Percentiles rank a stretch among this genome's conserved stretches.
These are phyloP conservation scores for Termitomyces titanicus DNA, from an alignment of 768 basidiomycete genomes.

Conservation along the genomic window DNA sequence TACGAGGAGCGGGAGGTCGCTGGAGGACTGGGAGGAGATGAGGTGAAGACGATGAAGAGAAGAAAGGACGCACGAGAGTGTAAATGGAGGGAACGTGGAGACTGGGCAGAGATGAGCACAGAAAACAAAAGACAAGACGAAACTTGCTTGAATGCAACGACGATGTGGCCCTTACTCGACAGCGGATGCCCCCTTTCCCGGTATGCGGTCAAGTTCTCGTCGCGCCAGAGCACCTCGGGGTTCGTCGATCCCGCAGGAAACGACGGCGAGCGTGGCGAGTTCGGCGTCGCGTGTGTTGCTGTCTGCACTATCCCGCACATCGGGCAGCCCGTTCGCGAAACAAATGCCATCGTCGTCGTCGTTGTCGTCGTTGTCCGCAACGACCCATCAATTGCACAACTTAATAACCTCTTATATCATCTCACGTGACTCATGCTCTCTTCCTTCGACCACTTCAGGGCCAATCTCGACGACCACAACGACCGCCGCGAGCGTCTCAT, in stretches of 20 bases:
- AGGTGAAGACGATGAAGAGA: constrained; percentile 4
- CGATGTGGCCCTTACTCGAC: constrained; percentile 68
- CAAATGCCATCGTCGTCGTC: constrained; percentile 47
- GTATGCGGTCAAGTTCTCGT: constrained; percentile 75
- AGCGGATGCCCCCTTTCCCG: constrained; percentile 67
- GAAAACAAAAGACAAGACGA: background rate
- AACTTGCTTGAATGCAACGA: constrained; percentile 74
- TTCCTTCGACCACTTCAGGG: constrained; percentile 60
- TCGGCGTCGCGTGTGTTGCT: constrained; percentile 40
- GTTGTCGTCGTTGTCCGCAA: constrained; percentile 18
- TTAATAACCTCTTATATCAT: background rate
- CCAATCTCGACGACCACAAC: constrained; percentile 76
- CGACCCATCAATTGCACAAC: background rate
- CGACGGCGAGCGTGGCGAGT: constrained; percentile 42
- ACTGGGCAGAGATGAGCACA: constrained; percentile 31
- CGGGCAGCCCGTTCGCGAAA: constrained; percentile 67
- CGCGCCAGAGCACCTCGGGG: constrained; percentile 68
- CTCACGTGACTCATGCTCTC: constrained; percentile 17
- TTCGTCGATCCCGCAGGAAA: constrained; percentile 44
- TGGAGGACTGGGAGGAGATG: constrained; percentile 52
- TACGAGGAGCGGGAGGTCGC: constrained; percentile 70
- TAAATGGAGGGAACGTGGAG: constrained; percentile 79
- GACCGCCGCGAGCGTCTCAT: constrained; percentile 89
- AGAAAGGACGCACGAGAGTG: constrained; percentile 48
- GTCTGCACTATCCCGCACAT: constrained; percentile 71